Evolutionary conservation across 2,329 filamentous ascomycete genomes (phyloP), one percentile per base, ranked within the genome.

Genomic region (Fusarium guadeloupense): DNA sequence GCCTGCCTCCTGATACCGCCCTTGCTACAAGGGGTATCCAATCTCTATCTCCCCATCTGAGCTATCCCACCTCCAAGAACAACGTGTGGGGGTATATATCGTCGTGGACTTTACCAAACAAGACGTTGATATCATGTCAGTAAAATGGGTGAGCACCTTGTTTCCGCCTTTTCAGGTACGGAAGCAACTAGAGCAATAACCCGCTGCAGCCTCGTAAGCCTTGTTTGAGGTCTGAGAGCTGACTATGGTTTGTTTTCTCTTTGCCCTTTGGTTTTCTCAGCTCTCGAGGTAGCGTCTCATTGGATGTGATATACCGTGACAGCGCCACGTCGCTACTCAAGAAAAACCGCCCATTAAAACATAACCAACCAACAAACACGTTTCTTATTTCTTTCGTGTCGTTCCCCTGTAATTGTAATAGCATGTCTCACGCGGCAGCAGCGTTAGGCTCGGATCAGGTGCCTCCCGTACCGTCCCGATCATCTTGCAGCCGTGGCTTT

Each of bases 401-500:
- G 13, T 28, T 19, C 42, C 55, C 55, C 40, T 43, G 41, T 30
- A 21, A 26, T 25, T 14, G 39, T 13, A 23, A 33, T 10, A 48
- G 30, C 26, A 38, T 59, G 41, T 61, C 57, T 59, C 40, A 57
- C 57, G 41, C 57, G 38, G 42, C 20, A 40, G 39, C 21, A 51
- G 44, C 41, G 61, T 64, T 63, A 55, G 60, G 60, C 54, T 51
- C 60, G 60, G 60, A 40, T 63, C 59, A 63, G 41, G 59, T 60
- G 49, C 60, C 61, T 56, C 41, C 50, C 57, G 53, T 58, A 44
- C 54, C 55, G 55, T 64, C 60, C 55, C 60, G 60, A 48, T 61
- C 41, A 64, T 64, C 60, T 64, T 33, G 60, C 60, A 64, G 44
- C 60, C 45, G 54, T 42, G 26, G 43, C 48, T 59, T 31, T 40